These are phyloP conservation scores for Metarhizium rileyi DNA, from an alignment of 2,329 filamentous ascomycete species.

Conservation along the genomic window DNA sequence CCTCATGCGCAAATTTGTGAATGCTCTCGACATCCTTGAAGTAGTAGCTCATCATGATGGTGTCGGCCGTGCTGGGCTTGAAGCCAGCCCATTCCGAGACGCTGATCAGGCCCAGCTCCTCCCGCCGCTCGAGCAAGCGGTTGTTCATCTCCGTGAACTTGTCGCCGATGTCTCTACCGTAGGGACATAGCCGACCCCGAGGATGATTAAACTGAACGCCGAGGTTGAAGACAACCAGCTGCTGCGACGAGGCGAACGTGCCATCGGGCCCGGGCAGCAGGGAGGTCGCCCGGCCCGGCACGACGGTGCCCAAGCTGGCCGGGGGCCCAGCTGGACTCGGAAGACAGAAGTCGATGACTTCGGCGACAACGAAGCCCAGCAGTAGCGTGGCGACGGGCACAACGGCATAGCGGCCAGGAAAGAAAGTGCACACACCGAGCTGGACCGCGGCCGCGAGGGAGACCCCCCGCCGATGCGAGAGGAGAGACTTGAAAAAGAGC, in stretches of 20 bases:
- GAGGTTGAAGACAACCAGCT: constrained; percentile 34
- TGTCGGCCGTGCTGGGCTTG: constrained; percentile 21
- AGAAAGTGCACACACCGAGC: constrained; percentile 18
- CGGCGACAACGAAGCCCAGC: constrained; percentile 21
- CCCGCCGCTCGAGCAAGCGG: constrained; percentile 24
- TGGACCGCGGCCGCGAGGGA: constrained; percentile 26
- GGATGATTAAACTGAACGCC: constrained; percentile 38
- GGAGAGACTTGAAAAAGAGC: constrained; percentile 19
- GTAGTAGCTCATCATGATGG: constrained; percentile 37
- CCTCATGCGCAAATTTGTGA: constrained; percentile 40
- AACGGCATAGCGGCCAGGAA: constrained; percentile 25
- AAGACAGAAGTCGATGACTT: constrained; percentile 16
- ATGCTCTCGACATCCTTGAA: constrained; percentile 39
- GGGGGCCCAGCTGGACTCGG: constrained; percentile 3
- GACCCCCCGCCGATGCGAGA: constrained; percentile 23
- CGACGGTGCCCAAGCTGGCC: constrained; percentile 13
- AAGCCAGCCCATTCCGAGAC: constrained; percentile 28
- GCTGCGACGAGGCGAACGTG: constrained; percentile 17
- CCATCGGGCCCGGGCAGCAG: constrained; percentile 20
- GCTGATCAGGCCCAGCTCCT: constrained; percentile 38
- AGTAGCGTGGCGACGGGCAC: constrained; percentile 22
- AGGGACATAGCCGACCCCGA: constrained; percentile 37
- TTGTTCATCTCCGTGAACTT: constrained; percentile 29
- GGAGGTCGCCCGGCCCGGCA: constrained; percentile 25
- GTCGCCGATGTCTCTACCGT: constrained; percentile 26